A percentile compares a stretch with the other conserved stretches of the same genome.
These are phyloP conservation scores for Exobasidium rhododendri DNA, from an alignment of 1,284 basidiomycete genomes.

Conservation along the genomic window DNA sequence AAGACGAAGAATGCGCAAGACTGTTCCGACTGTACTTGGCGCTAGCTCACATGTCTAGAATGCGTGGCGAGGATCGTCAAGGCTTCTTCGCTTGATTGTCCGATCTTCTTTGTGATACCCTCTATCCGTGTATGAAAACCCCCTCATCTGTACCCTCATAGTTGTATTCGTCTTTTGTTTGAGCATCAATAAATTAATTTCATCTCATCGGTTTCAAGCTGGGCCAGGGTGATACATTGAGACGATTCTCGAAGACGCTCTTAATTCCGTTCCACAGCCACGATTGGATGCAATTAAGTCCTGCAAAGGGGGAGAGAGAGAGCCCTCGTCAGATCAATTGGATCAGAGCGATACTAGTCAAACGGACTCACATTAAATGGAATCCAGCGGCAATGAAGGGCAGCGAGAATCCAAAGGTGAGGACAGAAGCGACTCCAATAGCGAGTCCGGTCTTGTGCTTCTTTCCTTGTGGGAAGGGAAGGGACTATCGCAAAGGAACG, in stretches of 20 bases:
- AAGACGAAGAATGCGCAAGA: conserved; percentile 56
- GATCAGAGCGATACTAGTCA: too few relatives aligned
- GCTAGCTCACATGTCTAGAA: conserved; percentile 55
- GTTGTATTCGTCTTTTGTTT: neutral
- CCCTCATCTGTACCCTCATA: too few relatives aligned
- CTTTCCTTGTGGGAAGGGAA: conserved; percentile 48
- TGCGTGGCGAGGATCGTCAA: conserved; percentile 50
- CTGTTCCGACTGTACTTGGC: conserved; percentile 61
- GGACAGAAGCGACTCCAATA: conserved; percentile 41
- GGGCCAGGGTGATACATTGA: too few relatives aligned
- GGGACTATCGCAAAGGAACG: conserved; percentile 20
- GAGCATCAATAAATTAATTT: neutral
- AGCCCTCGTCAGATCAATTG: too few relatives aligned
- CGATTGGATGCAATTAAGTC: too few relatives aligned
- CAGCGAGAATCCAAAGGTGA: conserved; percentile 42
- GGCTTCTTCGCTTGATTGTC: conserved; percentile 41
- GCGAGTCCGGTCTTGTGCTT: conserved; percentile 46
- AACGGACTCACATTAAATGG: conserved; percentile 49
- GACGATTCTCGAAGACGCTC: too few relatives aligned
- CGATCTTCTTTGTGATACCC: neutral
- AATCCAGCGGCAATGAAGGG: conserved; percentile 48
- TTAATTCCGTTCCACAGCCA: too few relatives aligned
- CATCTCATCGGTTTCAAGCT: too few relatives aligned
- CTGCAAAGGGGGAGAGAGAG: too few relatives aligned
- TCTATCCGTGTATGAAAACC: too few relatives aligned